Evolutionary conservation across 2,329 filamentous ascomycete species (phyloP), one percentile per base, ranked within the genome.

Genomic region (Stylonectria norvegica): DNA sequence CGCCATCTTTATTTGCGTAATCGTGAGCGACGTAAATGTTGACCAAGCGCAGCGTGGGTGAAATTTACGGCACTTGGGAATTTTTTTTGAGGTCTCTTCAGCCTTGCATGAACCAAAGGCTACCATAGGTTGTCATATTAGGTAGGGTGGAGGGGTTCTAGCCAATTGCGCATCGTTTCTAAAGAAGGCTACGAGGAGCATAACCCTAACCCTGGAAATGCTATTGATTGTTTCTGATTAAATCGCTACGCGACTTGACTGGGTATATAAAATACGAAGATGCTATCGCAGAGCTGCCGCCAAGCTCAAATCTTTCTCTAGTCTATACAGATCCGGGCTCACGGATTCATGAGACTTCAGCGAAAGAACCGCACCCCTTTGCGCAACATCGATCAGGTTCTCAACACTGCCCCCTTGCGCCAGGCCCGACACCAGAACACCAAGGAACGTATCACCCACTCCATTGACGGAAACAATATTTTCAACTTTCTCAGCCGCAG

Each of bases 401-500:
- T 81, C 66, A 43, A 78, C 60, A 45, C 66, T 67, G 3, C 72
- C 74, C 0, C 75, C 75, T 55, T 73, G 77, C 0, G 82, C 81
- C 50, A 97, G 61, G 0, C 86, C 88, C 2, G 89, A 85, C n/a
- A 95, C 70, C 40, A 96, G 54, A 11, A 89, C 85, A 0, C 91
- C 93, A 7, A 94, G 71, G 61, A 97, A 90, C 0, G 93, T 96
- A 65, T 98, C 93, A 0, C 93, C 93, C 2, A 89, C 89, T 0
- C 91, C 93, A 61, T 97, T 97, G 8, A 97, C 91, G 33, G 89
- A 95, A 2, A 91, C 81, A 1, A 95, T 73, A 18, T 93, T 80
- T 15, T 76, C 66, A 0, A 95, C 73, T 12, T 70, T 66, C 59
- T 86, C 81, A 1, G 77, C 78, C 0, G 85, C 72, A 0, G 86